These are phyloP conservation scores for Penicillium sp. DNA, from an alignment of 2,329 filamentous ascomycete genomes.

Conservation along the genomic window DNA sequence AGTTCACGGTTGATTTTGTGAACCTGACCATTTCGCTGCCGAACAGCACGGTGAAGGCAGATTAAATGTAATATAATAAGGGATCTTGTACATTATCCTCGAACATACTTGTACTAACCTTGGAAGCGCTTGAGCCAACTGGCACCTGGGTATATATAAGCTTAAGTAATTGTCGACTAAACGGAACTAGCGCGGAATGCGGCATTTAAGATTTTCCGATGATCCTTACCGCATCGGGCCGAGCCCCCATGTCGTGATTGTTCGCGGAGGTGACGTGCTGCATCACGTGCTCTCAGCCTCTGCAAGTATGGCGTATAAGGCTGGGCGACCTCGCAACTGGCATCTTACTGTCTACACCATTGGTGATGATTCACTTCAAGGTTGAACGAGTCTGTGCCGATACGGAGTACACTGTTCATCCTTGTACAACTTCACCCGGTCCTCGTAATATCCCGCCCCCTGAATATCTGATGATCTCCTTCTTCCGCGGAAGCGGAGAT, in stretches of 20 bases:
- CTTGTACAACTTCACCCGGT: too few relatives aligned
- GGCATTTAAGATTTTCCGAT: not conserved
- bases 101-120: too few relatives aligned
- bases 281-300: slow-evolving; percentile 17
- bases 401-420: too few relatives aligned
- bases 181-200: not conserved
- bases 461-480: slow-evolving; percentile 16
- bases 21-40: slow-evolving; percentile 36
- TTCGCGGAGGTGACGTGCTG: slow-evolving; percentile 25
- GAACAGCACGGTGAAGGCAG: slow-evolving; percentile 28
- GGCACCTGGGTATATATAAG: too few relatives aligned
- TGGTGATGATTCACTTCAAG: too few relatives aligned
- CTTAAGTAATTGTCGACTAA: too few relatives aligned
- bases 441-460: slow-evolving; percentile 11
- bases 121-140: too few relatives aligned
- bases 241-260: slow-evolving; percentile 22
- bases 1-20: slow-evolving; percentile 38
- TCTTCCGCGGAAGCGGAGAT: not conserved
- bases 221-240: slow-evolving; percentile 5
- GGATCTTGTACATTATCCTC: not conserved
- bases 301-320: slow-evolving; percentile 1
- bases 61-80: slow-evolving; percentile 4
- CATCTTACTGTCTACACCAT: too few relatives aligned
- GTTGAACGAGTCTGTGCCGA: too few relatives aligned
- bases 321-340: not conserved